Evolutionary conservation across 768 basidiomycete genomes (phyloP), one percentile per base, ranked within the genome.

Genomic region (Trametes punicea): DNA sequence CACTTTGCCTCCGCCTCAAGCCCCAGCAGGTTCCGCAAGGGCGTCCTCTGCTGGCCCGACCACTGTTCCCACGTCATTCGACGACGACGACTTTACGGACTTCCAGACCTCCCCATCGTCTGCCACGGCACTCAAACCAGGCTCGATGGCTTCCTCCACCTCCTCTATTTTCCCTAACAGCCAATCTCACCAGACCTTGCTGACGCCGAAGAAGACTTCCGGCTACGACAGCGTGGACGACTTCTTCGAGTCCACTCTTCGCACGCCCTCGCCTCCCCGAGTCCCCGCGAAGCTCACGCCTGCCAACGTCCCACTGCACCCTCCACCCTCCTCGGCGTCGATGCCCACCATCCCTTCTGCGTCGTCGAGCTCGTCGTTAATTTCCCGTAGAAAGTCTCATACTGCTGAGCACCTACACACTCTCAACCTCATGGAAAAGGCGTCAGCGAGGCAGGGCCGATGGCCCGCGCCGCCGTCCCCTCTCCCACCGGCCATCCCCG

Each of bases 321-420:
- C 56, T 6, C 31, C 31, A 16, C n/a, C 34, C 10, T 26, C 53
- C 0, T 59, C 57, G 25, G 18, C 51, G 16, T 59, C 57, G 23
- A 30, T 40, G 38, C 46, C 50, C 23, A 34, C 48, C 7, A 8
- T 51, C 6, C n/a, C 47, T 20, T 44, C 55, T 9, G n/a, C 48
- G 13, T 50, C 55, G 0, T 42, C 57, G 16, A 46, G 29, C 27
- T 46, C 55, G 7, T 61, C 60, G 9, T 34, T 61, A 3, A 48
- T 55, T 8, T 20, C 44, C 54, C 57, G 36, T 49, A 65, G 42
- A 70, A 69, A 68, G 44, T 70, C 77, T 11, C 73, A 74, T 42
- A 67, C 73, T 30, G 73, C 75, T 11, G 77, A 79, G 52, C 84
- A 84, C 59, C 74, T 77, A 54, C 80, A 85, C 34, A 83, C 85